Conservation (phyloP, 2,329 filamentous ascomycete species). For the Nemania sp. region DNA sequence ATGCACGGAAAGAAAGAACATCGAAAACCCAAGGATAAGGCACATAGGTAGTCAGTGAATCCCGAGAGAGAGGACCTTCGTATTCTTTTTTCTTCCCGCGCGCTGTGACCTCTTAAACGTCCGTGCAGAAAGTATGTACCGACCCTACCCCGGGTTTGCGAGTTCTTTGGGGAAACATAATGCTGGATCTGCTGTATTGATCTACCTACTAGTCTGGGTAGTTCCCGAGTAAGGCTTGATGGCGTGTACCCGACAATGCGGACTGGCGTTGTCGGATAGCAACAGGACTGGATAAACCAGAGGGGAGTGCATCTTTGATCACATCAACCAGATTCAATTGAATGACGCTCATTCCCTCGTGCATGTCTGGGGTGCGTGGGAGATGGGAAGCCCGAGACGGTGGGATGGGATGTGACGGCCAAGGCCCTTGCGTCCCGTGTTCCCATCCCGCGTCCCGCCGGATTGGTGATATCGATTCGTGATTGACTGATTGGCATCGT, state of each 20-base stretch:
- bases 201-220: slow-evolving; percentile 14
- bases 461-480: background rate
- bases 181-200: background rate
- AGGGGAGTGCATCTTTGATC: background rate
- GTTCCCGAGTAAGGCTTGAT: background rate
- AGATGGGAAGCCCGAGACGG: background rate
- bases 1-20: slow-evolving; percentile 10
- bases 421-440: background rate
- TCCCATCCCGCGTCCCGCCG: background rate
- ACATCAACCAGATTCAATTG: background rate
- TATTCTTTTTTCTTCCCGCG: background rate
- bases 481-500: background rate
- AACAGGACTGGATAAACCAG: slow-evolving; percentile 1
- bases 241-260: slow-evolving; percentile 22
- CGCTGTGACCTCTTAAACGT: slow-evolving; percentile 12
- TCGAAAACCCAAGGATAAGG: slow-evolving; percentile 7
- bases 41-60: background rate
- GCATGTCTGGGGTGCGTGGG: background rate
- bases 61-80: background rate
- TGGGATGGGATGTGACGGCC: background rate
- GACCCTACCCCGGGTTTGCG: background rate
- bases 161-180: background rate
- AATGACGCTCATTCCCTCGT: background rate
- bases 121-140: slow-evolving; percentile 10
- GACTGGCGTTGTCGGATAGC: slow-evolving; percentile 23